A percentile compares a stretch with the other conserved stretches of the same genome.
phyloP scores from a whole-genome alignment of 2,329 filamentous ascomycete species.

The Seiridium cupressi region DNA sequence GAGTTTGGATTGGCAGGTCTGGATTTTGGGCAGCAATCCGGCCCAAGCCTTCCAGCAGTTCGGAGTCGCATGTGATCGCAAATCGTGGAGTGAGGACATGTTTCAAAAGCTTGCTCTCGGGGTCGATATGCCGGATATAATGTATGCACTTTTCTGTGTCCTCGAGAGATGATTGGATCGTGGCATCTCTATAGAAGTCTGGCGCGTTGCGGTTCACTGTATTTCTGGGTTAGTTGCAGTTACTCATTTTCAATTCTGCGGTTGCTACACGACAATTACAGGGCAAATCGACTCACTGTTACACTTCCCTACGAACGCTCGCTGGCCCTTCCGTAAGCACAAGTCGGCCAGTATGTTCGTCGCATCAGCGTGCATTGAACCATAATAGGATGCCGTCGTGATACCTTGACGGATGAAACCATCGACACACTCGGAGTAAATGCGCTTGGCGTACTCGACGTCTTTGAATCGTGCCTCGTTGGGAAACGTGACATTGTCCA shows the following conservation, averaged over 20 bases:
- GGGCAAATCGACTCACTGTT: slow-evolving; percentile 35
- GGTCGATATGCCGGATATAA: slow-evolving; percentile 45
- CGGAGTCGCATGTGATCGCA: slow-evolving; percentile 57
- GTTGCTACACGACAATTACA: not conserved
- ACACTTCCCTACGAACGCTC: slow-evolving; percentile 61
- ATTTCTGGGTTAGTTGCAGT: not conserved
- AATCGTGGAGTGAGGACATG: slow-evolving; percentile 59
- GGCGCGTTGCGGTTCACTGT: slow-evolving; percentile 52
- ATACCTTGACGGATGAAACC: slow-evolving; percentile 61
- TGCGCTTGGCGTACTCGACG: slow-evolving; percentile 45
- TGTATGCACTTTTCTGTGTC: slow-evolving; percentile 49
- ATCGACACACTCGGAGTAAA: slow-evolving; percentile 52
- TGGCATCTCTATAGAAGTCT: slow-evolving; percentile 49
- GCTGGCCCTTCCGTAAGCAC: slow-evolving; percentile 52
- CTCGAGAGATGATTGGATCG: slow-evolving; percentile 41
- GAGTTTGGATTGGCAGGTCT: slow-evolving; percentile 59
- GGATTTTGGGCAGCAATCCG: slow-evolving; percentile 45
- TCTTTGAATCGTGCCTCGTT: slow-evolving; percentile 61
- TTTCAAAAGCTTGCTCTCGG: slow-evolving; percentile 38
- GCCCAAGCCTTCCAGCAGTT: slow-evolving; percentile 55
- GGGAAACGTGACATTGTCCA: slow-evolving; percentile 62
- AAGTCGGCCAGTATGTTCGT: slow-evolving; percentile 56
- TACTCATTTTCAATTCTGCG: not conserved
- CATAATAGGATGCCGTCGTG: slow-evolving; percentile 62
- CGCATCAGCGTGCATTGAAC: slow-evolving; percentile 52